phyloP scores from a whole-genome alignment of 257 asterid genomes.

The Osmanthus fragrans region DNA sequence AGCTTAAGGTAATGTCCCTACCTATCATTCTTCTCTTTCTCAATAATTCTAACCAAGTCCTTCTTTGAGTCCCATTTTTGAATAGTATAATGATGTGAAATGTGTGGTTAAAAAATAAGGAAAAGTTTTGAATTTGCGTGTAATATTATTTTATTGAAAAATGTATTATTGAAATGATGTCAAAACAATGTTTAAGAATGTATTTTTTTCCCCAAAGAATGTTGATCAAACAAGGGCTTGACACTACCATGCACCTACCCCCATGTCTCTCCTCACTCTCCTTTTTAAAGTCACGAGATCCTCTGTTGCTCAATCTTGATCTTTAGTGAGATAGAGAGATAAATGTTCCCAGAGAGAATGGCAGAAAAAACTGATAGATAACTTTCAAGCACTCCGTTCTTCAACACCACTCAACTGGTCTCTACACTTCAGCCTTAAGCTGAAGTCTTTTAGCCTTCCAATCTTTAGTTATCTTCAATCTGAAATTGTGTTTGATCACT shows the following conservation, averaged over 20 bases:
- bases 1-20: constrained; percentile 51
- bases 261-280: constrained; percentile 24
- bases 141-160: too few species aligned
- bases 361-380: constrained; percentile 41
- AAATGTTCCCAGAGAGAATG: constrained; percentile 37
- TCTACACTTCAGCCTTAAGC: constrained; percentile 52
- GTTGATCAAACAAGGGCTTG: too few species aligned
- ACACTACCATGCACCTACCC: constrained; percentile 27
- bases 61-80: too few species aligned
- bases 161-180: too few species aligned
- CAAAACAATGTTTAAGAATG: too few species aligned
- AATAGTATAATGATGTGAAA: too few species aligned
- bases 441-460: constrained; percentile 49
- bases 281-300: constrained; percentile 82
- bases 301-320: constrained; percentile 39
- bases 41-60: constrained; percentile 39
- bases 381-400: constrained; percentile 63
- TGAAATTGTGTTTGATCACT: constrained; percentile 1
- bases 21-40: constrained; percentile 40
- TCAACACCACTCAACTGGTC: constrained; percentile 71
- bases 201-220: too few species aligned
- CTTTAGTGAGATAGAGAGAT: constrained; percentile 38
- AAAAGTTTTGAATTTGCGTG: too few species aligned
- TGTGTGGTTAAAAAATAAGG: too few species aligned
- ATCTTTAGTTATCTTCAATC: constrained; percentile 38